Base-by-base conservation (phyloP, 352 stramenopile genomes). In the Globisporangium megalacanthum region DNA sequence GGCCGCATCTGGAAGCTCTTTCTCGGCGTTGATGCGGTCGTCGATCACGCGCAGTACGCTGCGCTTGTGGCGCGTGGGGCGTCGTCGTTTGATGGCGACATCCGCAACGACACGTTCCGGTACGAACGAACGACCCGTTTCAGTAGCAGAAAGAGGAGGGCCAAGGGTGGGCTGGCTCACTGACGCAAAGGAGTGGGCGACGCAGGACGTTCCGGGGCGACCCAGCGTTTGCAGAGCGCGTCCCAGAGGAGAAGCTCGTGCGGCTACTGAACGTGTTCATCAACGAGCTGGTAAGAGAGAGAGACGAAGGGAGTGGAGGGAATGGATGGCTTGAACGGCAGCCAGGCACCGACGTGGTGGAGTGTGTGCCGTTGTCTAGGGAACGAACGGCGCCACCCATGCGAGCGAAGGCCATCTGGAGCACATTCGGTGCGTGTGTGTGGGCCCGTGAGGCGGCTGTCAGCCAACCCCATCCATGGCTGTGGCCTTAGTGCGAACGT, bases 261-360 rank as follows among this genome's bases (percentile, higher is more conserved):
- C 75, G 89, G 4, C 65, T 97, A 10, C 73, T 97, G 4, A 97
- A 97, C 65, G 89, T 92, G 10, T 97, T 97, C 65, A 90, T 97
- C 56, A 90, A 92, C 52, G 78, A 94, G 58, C 62, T 92, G 74
- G 75, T 82, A 45, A 36, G 48, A 11, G 25, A 45, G 35, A n/a
- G 15, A 11, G 48, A 36, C 36, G 9, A 29, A 45, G 6, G 15
- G 15, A 11, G 41, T 1, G 15, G 42, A 19, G 42, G 20, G 41
- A 20, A 3, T 44, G 37, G 37, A 44, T 17, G 15, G 9, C 14
- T n/a, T 1, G 9, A 7, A 17, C 8, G n/a, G 14, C n/a, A 49
- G 9, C 22, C 14, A 37, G 3, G 15, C 14, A 57, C 33, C 4
- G 19, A 19, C 17, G 3, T 17, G 68, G 6, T 5, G 35, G 35